A percentile compares a stretch with the other conserved stretches of the same genome.
phyloP scores from a whole-genome alignment of 2,329 filamentous ascomycete species.

The Venturia effusa region DNA sequence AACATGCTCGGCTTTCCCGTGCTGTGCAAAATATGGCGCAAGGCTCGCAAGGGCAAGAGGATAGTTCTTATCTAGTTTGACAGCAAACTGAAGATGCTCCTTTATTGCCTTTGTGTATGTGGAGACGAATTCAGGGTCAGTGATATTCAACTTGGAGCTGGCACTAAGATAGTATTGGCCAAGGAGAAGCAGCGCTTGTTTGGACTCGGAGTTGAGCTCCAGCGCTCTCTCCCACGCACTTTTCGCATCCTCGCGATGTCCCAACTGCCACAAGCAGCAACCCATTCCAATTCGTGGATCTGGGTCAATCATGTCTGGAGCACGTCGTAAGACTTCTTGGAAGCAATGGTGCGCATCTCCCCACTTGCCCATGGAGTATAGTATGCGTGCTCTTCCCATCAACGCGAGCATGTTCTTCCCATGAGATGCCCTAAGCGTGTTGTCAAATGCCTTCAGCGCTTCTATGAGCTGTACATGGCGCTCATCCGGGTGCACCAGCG shows the following conservation, averaged over 20 bases:
- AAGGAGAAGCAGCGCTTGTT: conserved; percentile 80
- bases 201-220: conserved; percentile 73
- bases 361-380: conserved; percentile 80
- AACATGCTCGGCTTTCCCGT: conserved; percentile 67
- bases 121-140: conserved; percentile 71
- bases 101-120: conserved; percentile 92
- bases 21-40: conserved; percentile 74
- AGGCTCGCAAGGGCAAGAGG: conserved; percentile 87
- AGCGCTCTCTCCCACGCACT: conserved; percentile 80
- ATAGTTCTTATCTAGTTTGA: conserved; percentile 84
- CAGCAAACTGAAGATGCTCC: conserved; percentile 84
- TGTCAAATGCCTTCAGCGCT: conserved; percentile 88
- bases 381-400: conserved; percentile 76
- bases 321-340: conserved; percentile 75
- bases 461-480: conserved; percentile 68
- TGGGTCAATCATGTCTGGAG: conserved; percentile 80
- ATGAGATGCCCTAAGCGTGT: conserved; percentile 74
- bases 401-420: conserved; percentile 86
- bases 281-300: conserved; percentile 95
- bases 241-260: conserved; percentile 87
- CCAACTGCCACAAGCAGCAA: conserved; percentile 93
- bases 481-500: conserved; percentile 58
- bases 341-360: conserved; percentile 74
- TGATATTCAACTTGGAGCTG: conserved; percentile 71
- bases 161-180: conserved; percentile 83